Percentiles rank a stretch among this genome's conserved stretches.
phyloP scores from a whole-genome alignment of 2,329 filamentous ascomycete species.

The Claviceps maximensis region DNA sequence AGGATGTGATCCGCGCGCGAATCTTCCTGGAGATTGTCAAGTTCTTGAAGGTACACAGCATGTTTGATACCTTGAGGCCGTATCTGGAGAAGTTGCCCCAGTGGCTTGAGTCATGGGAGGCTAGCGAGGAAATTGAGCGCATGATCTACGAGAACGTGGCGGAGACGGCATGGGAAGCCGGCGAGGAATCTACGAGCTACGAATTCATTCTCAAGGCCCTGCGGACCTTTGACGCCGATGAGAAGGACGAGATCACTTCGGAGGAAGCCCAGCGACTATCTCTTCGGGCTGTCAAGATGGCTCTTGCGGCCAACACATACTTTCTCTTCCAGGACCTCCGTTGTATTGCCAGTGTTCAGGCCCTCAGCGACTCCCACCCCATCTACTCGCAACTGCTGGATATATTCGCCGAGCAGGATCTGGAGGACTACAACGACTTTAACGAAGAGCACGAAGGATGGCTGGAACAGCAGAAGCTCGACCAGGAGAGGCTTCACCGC shows the following conservation, averaged over 20 bases:
- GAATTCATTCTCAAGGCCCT: conserved; percentile 53
- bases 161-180: conserved; percentile 64
- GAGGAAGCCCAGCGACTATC: conserved; percentile 48
- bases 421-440: conserved; percentile 94
- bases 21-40: conserved; percentile 81
- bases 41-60: conserved; percentile 60
- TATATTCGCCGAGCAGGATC: conserved; percentile 85
- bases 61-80: conserved; percentile 73
- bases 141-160: conserved; percentile 74
- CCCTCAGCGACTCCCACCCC: conserved; percentile 70
- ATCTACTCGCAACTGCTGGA: conserved; percentile 86
- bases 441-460: conserved; percentile 81
- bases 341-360: conserved; percentile 70
- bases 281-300: conserved; percentile 41
- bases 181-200: conserved; percentile 58
- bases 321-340: conserved; percentile 73
- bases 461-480: conserved; percentile 61
- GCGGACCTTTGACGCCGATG: conserved; percentile 44
- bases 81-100: conserved; percentile 70
- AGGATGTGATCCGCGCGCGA: conserved; percentile 72
- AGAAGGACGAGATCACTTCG: conserved; percentile 41
- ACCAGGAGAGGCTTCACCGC: conserved; percentile 64
- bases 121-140: conserved; percentile 69
- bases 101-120: conserved; percentile 76
- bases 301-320: conserved; percentile 38